These are phyloP conservation scores for Fusarium subtropicale DNA, from an alignment of 2,329 filamentous ascomycete species.

Conservation along the genomic window DNA sequence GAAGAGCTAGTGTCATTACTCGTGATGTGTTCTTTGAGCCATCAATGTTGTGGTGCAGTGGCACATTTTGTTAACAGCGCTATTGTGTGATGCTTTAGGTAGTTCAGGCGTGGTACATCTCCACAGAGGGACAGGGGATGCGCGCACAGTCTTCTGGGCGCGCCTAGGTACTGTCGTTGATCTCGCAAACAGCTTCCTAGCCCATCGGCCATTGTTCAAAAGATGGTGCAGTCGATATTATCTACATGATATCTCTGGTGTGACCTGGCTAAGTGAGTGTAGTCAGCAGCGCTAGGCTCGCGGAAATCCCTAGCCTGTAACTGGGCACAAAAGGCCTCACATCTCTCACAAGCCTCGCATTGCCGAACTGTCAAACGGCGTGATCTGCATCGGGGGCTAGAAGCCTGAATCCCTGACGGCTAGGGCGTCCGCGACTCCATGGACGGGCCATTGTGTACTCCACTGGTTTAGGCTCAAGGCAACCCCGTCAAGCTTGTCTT, in stretches of 20 bases:
- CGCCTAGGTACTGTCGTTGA: background rate
- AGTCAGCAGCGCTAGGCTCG: background rate
- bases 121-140: background rate
- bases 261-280: background rate
- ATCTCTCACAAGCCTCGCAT: conserved; percentile 30
- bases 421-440: conserved; percentile 39
- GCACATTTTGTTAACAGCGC: background rate
- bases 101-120: background rate
- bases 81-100: background rate
- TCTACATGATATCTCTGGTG: background rate
- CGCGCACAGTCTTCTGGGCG: background rate
- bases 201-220: background rate
- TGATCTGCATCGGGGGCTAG: conserved; percentile 48
- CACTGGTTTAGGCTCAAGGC: conserved; percentile 43
- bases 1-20: background rate
- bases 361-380: conserved; percentile 48
- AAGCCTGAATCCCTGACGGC: conserved; percentile 45
- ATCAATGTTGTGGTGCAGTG: background rate
- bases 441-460: conserved; percentile 20
- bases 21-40: background rate
- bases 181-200: background rate
- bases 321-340: conserved; percentile 23
- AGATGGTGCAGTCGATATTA: background rate
- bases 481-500: conserved; percentile 43
- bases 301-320: conserved; percentile 23